These are phyloP conservation scores for Akanthomyces muscarius DNA, from an alignment of 2,329 filamentous ascomycete species.

Conservation along the genomic window DNA sequence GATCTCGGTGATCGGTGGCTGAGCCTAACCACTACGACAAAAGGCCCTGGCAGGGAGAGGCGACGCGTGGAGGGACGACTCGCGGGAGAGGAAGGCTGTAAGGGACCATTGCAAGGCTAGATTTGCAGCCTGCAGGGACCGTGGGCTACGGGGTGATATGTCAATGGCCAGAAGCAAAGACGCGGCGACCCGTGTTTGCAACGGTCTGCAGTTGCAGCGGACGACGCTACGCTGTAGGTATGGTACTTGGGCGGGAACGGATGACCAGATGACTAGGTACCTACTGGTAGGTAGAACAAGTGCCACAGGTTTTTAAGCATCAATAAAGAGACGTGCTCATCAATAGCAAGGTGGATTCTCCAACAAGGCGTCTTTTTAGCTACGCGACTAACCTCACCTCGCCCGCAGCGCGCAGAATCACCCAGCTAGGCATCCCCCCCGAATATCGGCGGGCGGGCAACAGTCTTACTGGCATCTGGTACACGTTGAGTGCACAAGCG, in stretches of 20 bases:
- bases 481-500: too few relatives aligned
- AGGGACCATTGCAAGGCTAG: too few relatives aligned
- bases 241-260: background rate
- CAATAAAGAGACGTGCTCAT: background rate
- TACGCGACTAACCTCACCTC: background rate
- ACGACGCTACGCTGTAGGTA: background rate
- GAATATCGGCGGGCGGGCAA: too few relatives aligned
- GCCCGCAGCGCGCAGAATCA: background rate
- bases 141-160: background rate
- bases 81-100: background rate
- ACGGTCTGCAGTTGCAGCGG: background rate
- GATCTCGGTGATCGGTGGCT: conserved; percentile 14
- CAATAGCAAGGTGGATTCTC: background rate
- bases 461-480: too few relatives aligned
- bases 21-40: background rate
- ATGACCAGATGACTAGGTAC: background rate
- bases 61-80: background rate
- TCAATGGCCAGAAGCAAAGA: background rate
- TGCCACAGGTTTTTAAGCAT: background rate
- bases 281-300: background rate
- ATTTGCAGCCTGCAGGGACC: background rate
- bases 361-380: background rate
- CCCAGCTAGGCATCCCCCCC: too few relatives aligned
- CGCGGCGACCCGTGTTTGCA: background rate
- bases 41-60: background rate